Percentiles rank a stretch among this genome's conserved stretches.
phyloP scores from a whole-genome alignment of 164 flowering plant genomes.

The Vitis rupestris region DNA sequence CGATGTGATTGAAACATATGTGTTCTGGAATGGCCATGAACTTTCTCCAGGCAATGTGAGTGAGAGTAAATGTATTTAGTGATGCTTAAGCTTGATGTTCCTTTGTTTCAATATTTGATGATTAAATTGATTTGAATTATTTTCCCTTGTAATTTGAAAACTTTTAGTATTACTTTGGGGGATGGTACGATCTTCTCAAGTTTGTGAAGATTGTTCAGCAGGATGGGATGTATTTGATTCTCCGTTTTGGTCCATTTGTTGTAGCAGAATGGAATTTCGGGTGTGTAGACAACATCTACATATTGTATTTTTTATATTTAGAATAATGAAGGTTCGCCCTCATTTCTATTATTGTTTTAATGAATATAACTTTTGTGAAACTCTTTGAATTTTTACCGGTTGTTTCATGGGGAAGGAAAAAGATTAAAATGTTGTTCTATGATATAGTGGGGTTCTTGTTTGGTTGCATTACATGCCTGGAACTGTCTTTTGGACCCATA shows the following conservation, averaged over 20 bases:
- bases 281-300: constrained; percentile 26
- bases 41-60: constrained; percentile 76
- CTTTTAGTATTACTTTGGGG: constrained; percentile 77
- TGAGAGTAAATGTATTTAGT: not conserved
- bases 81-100: not conserved
- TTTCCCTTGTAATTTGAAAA: not conserved
- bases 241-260: constrained; percentile 92
- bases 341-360: not conserved
- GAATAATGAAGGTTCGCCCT: not conserved
- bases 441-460: constrained; percentile 84
- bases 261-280: constrained; percentile 98
- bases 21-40: constrained; percentile 98
- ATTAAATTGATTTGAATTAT: not conserved
- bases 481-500: constrained; percentile 80
- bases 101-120: not conserved
- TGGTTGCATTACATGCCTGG: constrained; percentile 94
- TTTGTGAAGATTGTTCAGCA: constrained; percentile 81
- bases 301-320: not conserved
- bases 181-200: constrained; percentile 79
- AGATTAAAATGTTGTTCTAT: constrained; percentile 4
- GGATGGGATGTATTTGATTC: constrained; percentile 77
- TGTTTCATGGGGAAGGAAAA: not conserved
- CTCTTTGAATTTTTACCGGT: not conserved
- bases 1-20: constrained; percentile 84
- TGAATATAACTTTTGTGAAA: not conserved